Percentiles rank a stretch among this genome's conserved stretches.
phyloP scores from a whole-genome alignment of 805 yeast species.

The Saturnispora galanensis region DNA sequence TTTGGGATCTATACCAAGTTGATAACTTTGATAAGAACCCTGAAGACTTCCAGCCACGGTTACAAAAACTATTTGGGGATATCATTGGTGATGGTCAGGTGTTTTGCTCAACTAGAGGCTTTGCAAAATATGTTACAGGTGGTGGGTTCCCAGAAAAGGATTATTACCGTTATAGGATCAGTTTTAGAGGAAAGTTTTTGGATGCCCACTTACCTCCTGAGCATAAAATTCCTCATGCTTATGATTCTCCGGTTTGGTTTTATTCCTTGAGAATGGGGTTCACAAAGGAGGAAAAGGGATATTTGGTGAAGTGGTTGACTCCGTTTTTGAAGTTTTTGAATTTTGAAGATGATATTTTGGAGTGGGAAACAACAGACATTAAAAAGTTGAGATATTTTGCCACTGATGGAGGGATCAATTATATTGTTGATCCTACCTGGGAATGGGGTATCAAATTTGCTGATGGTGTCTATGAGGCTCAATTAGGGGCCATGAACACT shows the following conservation, averaged over 20 bases:
- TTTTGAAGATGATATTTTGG: constrained; percentile 16
- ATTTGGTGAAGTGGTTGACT: constrained; percentile 19
- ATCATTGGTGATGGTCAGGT: constrained; percentile 32
- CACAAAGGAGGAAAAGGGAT: constrained; percentile 20
- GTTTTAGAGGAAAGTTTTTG: constrained; percentile 19
- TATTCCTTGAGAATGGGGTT: constrained; percentile 21
- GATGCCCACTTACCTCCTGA: constrained; percentile 16
- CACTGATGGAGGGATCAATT: constrained; percentile 22
- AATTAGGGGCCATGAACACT: too few species aligned
- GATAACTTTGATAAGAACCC: constrained; percentile 10
- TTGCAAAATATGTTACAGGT: constrained; percentile 22
- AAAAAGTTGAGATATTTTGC: constrained; percentile 22
- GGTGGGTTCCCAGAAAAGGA: constrained; percentile 21
- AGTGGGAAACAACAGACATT: constrained; percentile 24
- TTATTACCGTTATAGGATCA: constrained; percentile 25
- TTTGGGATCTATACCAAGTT: constrained; percentile 11
- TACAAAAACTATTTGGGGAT: constrained; percentile 24
- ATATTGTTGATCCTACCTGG: constrained; percentile 27
- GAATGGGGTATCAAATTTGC: constrained; percentile 29
- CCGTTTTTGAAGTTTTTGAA: constrained; percentile 26
- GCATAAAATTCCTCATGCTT: constrained; percentile 29
- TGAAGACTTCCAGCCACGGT: constrained; percentile 12
- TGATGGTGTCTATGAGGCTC: constrained; percentile 17
- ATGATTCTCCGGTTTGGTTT: constrained; percentile 29
- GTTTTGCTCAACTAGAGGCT: constrained; percentile 29